Evolutionary conservation across 257 asterid genomes (phyloP).

Genomic region (Nicotiana otophora): DNA sequence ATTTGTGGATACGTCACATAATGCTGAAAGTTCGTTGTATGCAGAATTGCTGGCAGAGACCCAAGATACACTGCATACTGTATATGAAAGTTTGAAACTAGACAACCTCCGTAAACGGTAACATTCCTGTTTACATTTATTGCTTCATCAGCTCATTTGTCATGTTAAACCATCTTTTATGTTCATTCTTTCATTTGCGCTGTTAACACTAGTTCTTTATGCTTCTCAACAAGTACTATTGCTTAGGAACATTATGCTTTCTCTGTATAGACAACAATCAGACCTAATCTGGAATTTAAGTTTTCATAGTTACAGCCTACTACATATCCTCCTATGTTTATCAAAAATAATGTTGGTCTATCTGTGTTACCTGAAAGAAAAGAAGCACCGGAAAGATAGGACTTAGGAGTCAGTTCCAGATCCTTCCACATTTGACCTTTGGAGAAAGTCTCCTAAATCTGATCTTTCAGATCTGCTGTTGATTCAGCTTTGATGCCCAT

Average conservation of each 20-base stretch:
- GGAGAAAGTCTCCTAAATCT: not conserved
- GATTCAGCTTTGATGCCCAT: not conserved
- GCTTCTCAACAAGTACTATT: not conserved
- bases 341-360: not conserved
- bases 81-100: constrained; percentile 83
- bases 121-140: constrained; percentile 9
- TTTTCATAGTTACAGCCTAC: not conserved
- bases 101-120: constrained; percentile 91
- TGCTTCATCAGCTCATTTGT: constrained; percentile 3
- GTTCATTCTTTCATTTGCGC: not conserved
- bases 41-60: constrained; percentile 45
- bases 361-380: not conserved
- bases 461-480: not conserved
- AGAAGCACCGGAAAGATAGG: not conserved
- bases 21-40: constrained; percentile 31
- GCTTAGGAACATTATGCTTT: not conserved
- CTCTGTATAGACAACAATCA: not conserved
- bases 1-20: constrained; percentile 21
- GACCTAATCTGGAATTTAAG: not conserved
- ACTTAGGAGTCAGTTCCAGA: not conserved
- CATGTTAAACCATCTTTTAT: not conserved
- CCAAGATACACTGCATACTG: constrained; percentile 81
- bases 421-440: not conserved
- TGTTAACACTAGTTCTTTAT: not conserved
- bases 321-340: not conserved